phyloP scores from a whole-genome alignment of 129 eudicot species.

The Chrysanthemum lavandulifolium region DNA sequence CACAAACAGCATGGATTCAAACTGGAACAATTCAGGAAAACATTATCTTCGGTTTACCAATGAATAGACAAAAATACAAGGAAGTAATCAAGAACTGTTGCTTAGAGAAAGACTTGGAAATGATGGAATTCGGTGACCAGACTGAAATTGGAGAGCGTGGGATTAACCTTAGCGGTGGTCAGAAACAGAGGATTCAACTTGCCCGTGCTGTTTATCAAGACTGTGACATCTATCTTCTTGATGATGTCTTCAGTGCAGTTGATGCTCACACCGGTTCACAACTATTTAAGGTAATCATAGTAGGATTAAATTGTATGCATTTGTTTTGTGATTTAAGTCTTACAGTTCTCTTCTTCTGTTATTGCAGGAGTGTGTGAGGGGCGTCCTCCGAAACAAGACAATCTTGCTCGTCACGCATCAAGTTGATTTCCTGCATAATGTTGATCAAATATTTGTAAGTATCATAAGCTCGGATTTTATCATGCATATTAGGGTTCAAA shows the following conservation, averaged over 20 bases:
- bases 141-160: conserved; percentile 66
- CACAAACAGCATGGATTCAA: conserved; percentile 88
- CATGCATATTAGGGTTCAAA: not conserved
- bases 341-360: not conserved
- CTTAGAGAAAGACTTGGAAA: conserved; percentile 86
- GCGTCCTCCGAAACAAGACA: conserved; percentile 46
- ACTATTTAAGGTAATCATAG: conserved; percentile 43
- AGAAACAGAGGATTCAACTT: conserved; percentile 58
- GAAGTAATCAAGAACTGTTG: conserved; percentile 65
- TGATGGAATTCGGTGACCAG: conserved; percentile 93
- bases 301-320: not conserved
- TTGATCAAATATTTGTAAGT: conserved; percentile 48
- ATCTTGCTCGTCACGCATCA: conserved; percentile 64
- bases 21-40: conserved; percentile 72
- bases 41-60: conserved; percentile 72
- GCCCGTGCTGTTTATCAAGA: conserved; percentile 64
- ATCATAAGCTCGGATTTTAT: not conserved
- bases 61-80: conserved; percentile 57
- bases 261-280: conserved; percentile 61
- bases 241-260: conserved; percentile 59
- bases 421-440: conserved; percentile 59
- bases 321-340: not conserved
- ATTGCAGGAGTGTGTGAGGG: conserved; percentile 56
- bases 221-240: conserved; percentile 55
- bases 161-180: conserved; percentile 61